Evolutionary conservation across 1,284 basidiomycete genomes (phyloP).

Genomic region (Salmacisia buchloeana): DNA sequence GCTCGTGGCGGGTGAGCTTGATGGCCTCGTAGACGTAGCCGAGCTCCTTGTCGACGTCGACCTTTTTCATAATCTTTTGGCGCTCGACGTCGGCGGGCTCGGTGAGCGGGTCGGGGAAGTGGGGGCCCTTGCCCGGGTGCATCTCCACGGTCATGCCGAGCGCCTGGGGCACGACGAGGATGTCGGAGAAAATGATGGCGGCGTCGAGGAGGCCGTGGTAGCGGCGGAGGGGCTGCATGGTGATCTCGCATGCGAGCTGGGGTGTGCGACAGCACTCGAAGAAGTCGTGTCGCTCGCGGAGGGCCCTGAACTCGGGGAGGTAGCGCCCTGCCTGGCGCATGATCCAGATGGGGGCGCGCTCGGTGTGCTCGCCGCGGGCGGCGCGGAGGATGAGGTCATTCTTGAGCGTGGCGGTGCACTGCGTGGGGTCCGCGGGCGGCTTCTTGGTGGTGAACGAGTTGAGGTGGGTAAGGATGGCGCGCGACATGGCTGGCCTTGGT

Average conservation of each 20-base stretch:
- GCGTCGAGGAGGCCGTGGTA: slow-evolving; percentile 47
- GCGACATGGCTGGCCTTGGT: too few species aligned
- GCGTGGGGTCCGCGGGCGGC: not conserved
- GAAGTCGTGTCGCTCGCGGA: slow-evolving; percentile 47
- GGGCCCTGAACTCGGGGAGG: slow-evolving; percentile 60
- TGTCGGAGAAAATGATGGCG: slow-evolving; percentile 50
- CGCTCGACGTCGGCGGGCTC: slow-evolving; percentile 40
- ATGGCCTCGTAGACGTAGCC: slow-evolving; percentile 49
- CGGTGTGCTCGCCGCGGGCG: slow-evolving; percentile 77
- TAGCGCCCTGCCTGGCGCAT: slow-evolving; percentile 98
- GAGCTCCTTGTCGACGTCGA: slow-evolving; percentile 48
- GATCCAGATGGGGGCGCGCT: slow-evolving; percentile 93
- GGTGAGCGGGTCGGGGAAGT: slow-evolving; percentile 44
- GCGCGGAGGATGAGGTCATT: slow-evolving; percentile 88
- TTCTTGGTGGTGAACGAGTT: slow-evolving; percentile 19
- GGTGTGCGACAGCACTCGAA: slow-evolving; percentile 49
- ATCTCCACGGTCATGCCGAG: slow-evolving; percentile 50
- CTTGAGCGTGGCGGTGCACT: slow-evolving; percentile 55
- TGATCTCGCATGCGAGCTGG: slow-evolving; percentile 47
- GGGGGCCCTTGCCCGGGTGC: slow-evolving; percentile 46
- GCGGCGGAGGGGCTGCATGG: slow-evolving; percentile 46
- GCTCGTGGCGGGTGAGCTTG: slow-evolving; percentile 37
- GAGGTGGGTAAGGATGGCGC: slow-evolving; percentile 13
- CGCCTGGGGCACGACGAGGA: slow-evolving; percentile 49
- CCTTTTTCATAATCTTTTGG: slow-evolving; percentile 34